Evolutionary conservation across 345 rosid genomes (phyloP), one percentile per base, ranked within the genome.

Genomic region (Citrus mangshanensis): DNA sequence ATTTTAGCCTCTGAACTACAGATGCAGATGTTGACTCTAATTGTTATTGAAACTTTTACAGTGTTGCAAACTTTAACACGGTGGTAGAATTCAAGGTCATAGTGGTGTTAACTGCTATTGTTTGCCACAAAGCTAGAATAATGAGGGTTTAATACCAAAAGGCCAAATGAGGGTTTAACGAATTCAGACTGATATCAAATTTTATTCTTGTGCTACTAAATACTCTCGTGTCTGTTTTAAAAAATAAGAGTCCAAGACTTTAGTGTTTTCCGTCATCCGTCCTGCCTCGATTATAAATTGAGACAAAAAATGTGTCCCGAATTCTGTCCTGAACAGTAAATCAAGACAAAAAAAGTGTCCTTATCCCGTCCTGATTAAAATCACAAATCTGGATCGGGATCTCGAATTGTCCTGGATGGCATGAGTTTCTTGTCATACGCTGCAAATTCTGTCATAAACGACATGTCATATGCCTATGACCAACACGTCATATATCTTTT

Each of bases 361-460:
- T 1, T 35, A 35, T 35, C 37, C 37, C 7, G 7, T 35, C 37
- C 37, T 1, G 37, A 35, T 35, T 35, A 6, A 35, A 35, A 35
- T 35, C 37, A 35, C 37, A 0, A 35, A 0, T 35, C 7, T 0
- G 0, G 37, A 35, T 35, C 0, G 1, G 37, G 37, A 35, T 35
- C 37, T 6, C 37, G 0, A 35, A 35, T 35, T 35, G 37, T 35
- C 37, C 37, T 35, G 7, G 37, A 5, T 35, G 37, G 37, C 37
- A 6, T 1, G 37, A 6, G 37, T 35, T 35, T 35, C 0, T 35
- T 35, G 37, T 35, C 37, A 35, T 5, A 35, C 37, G 1, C 37
- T 35, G 37, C 37, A 35, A 35, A 35, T 35, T 35, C 37, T 35
- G 37, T 35, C 7, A 35, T 35, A 35, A 35, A 35, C 37, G 37